A percentile compares a stretch with the other conserved stretches of the same genome.
Evolutionary conservation across 768 basidiomycete genomes (phyloP).

Genomic region (Naganishia onofrii): DNA sequence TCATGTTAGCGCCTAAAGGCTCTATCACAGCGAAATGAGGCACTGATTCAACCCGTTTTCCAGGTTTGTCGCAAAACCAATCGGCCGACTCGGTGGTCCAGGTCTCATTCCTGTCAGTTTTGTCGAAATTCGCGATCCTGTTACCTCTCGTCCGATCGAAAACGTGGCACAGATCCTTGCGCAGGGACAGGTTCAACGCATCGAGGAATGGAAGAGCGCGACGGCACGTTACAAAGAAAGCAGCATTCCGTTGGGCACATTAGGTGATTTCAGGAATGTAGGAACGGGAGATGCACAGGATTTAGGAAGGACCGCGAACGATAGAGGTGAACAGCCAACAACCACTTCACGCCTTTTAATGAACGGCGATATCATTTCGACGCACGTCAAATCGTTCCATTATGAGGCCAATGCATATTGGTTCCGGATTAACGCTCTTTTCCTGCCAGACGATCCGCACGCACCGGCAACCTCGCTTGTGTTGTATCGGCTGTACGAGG

Average conservation of each 20-base stretch:
- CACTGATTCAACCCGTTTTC: too few species aligned
- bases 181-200: slow-evolving; percentile 80
- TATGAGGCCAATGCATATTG: slow-evolving; percentile 93
- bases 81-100: slow-evolving; percentile 87
- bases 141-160: slow-evolving; percentile 72
- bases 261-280: slow-evolving; percentile 26
- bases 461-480: slow-evolving; percentile 64
- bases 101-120: slow-evolving; percentile 96
- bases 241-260: slow-evolving; percentile 81
- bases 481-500: slow-evolving; percentile 91
- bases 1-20: background rate
- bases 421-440: slow-evolving; percentile 90
- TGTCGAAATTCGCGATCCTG: slow-evolving; percentile 91
- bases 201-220: slow-evolving; percentile 98
- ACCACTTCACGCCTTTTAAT: background rate
- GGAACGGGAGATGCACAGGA: background rate
- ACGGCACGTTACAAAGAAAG: slow-evolving; percentile 94
- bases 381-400: slow-evolving; percentile 88
- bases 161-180: slow-evolving; percentile 78
- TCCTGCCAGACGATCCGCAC: slow-evolving; percentile 69
- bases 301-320: background rate
- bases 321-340: background rate
- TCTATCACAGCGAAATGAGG: too few species aligned
- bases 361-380: slow-evolving; percentile 31
- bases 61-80: slow-evolving; percentile 93